Base-by-base conservation (phyloP, 768 basidiomycete genomes). In the Tricholoma sp. region DNA sequence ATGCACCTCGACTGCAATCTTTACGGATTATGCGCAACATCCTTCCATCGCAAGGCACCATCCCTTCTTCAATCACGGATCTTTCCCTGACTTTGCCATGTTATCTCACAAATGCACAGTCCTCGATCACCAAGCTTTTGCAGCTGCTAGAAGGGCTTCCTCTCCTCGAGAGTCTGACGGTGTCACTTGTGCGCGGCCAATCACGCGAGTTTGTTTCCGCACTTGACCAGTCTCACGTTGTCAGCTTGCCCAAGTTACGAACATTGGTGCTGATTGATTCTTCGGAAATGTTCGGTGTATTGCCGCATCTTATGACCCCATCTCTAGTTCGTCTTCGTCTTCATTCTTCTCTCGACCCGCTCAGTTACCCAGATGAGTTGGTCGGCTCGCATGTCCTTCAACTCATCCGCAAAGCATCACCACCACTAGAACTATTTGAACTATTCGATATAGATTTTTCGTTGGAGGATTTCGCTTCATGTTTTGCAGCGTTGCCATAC, bases 91-190 rank as follows among this genome's bases (percentile, higher is more conserved):
- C 61, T 48, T 64, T 80, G 31, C 65, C 69, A 51, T 48, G 57
- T 20, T 60, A 53, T 29, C 56, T 51, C 48, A 57, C 47, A 15
- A 54, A 64, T 32, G 53, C 65, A 4, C 60, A 64, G n/a, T 55
- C 64, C 47, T 71, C 63, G 45, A 64, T 66, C 41, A 60, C 67
- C 31, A 60, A 61, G 47, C 62, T 73, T 59, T 53, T 65, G 34
- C 45, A 53, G 33, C 58, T 79, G 42, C 64, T 85, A 6, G 68
- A 72, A 20, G 65, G 62, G 32, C 71, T 83, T 28, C 69, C 73
- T 4, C 50, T 59, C n/a, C 72, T 84, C n/a, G 65, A 70, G 52
- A 49, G 63, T 3, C 67, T 84, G 49, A 72, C 71, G 3, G 59
- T 85, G 24, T 69, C 72, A 17, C 65, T 81, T 34, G 63, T 66